These are phyloP conservation scores for Saitozyma sp. DNA, from an alignment of 768 basidiomycete genomes.

Conservation along the genomic window DNA sequence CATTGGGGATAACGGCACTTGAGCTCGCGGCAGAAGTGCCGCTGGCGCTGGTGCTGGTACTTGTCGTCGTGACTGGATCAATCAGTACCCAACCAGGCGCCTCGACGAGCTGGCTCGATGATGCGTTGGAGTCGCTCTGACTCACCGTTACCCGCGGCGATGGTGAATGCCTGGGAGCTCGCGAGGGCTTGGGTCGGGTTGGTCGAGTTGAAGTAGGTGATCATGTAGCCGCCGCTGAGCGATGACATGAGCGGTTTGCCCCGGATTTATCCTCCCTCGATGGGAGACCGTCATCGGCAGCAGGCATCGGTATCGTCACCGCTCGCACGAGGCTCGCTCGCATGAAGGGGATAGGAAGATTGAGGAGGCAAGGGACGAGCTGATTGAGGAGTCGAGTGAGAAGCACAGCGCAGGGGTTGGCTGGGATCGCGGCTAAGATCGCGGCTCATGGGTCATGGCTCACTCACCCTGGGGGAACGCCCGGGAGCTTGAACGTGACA, in stretches of 20 bases:
- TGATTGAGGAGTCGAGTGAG: neutral
- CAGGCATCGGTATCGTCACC: no score
- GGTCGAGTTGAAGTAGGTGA: conserved; percentile 40
- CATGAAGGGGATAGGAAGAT: no score
- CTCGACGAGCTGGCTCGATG: conserved; percentile 1
- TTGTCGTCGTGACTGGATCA: neutral
- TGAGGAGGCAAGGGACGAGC: no score
- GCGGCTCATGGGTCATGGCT: no score
- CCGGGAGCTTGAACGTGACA: conserved; percentile 35
- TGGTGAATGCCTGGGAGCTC: conserved; percentile 30
- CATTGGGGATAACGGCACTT: conserved; percentile 15
- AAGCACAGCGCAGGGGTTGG: neutral
- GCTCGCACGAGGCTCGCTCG: no score
- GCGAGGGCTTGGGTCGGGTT: conserved; percentile 37
- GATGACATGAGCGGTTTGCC: neutral
- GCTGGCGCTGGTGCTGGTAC: neutral
- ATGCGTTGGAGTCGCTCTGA: neutral
- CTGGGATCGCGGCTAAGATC: no score
- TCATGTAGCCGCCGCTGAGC: conserved; percentile 31
- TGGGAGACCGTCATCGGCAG: neutral
- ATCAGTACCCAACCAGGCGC: neutral
- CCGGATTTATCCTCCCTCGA: no score
- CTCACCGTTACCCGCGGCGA: conserved; percentile 35
- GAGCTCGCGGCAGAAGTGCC: conserved; percentile 5
- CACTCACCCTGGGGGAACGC: conserved; percentile 24